Base-by-base conservation (phyloP, 805 yeast genomes). In the Ogataea minuta region DNA sequence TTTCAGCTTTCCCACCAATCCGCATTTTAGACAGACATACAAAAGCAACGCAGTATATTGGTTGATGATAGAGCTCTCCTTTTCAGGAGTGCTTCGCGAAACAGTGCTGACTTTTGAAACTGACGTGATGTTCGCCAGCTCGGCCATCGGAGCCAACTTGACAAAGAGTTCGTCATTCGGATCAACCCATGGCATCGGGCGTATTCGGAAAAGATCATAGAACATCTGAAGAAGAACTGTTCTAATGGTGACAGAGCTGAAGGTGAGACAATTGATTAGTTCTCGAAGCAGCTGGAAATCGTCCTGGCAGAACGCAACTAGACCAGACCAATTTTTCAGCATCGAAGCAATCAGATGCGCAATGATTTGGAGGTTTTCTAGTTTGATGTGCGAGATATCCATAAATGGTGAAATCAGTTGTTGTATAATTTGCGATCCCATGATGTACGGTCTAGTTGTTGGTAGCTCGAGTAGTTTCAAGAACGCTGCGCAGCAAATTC, bases 241-340 rank as follows among this genome's bases (percentile, higher is more conserved):
- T 28, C 86, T 74, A 4, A 81, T 61, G 26, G 69, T 58, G 1
- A 77, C 68, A 9, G 77, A 73, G n/a, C 78, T 79, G 36, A 73
- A 70, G n/a, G 67, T 61, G 29, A 93, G 64, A 56, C 89, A 81
- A 29, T 70, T 61, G 2, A 90, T 62, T 20, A 90, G 63, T 37
- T 77, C 76, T 28, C 64, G 66, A 15, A 90, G 55, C 8, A 81
- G 72, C 39, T 66, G 64, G 45, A 77, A 81, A 43, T 77, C 63
- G 47, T 80, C 67, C 40, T 74, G 68, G 1, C 84, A 72, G 50
- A 81, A 75, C 11, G 82, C 75, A 44, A 81, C 71, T 9, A 89
- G 53, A 0, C 99, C 99, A 9, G 84, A 70, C 78, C 91, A 82
- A 23, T 79, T 71, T 45, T 86, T 84, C 34, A 91, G 61, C 16